A percentile compares a stretch with the other conserved stretches of the same genome.
Evolutionary conservation across 108 stramenopile genomes (phyloP).

Genomic region (Halocafeteria seosinensis): DNA sequence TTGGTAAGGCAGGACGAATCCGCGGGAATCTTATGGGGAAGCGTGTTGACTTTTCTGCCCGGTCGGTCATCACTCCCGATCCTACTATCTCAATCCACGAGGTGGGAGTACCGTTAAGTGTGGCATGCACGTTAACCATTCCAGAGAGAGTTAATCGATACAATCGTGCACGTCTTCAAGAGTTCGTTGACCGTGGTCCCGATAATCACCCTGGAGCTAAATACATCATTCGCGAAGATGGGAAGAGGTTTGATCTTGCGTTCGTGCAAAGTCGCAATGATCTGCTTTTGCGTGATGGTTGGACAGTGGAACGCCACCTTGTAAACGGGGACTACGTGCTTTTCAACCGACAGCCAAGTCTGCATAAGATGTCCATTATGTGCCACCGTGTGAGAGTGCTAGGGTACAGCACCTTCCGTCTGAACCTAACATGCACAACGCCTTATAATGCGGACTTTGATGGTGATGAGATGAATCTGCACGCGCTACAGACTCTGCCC

Average conservation of each 20-base stretch:
- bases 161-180: conserved; percentile 62
- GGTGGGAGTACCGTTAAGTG: conserved; percentile 85
- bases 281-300: conserved; percentile 65
- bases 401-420: conserved; percentile 95
- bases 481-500: conserved; percentile 80
- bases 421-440: conserved; percentile 88
- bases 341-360: conserved; percentile 95
- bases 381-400: conserved; percentile 88
- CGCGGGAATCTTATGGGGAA: conserved; percentile 99
- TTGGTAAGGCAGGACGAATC: conserved; percentile 94
- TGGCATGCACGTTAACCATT: conserved; percentile 89
- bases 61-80: conserved; percentile 98
- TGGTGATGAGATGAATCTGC: conserved; percentile 99
- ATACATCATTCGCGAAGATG: conserved; percentile 85
- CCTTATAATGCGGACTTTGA: conserved; percentile 99
- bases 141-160: conserved; percentile 84
- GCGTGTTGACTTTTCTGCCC: conserved; percentile 93
- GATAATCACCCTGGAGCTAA: conserved; percentile 83
- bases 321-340: conserved; percentile 85
- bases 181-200: conserved; percentile 77
- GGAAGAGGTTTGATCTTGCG: conserved; percentile 72
- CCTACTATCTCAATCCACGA: conserved; percentile 95
- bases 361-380: conserved; percentile 99
- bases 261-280: conserved; percentile 57
- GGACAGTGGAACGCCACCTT: conserved; percentile 92